Base-by-base conservation (phyloP, 2,329 filamentous ascomycete genomes). In the Fusarium lyarnte region DNA sequence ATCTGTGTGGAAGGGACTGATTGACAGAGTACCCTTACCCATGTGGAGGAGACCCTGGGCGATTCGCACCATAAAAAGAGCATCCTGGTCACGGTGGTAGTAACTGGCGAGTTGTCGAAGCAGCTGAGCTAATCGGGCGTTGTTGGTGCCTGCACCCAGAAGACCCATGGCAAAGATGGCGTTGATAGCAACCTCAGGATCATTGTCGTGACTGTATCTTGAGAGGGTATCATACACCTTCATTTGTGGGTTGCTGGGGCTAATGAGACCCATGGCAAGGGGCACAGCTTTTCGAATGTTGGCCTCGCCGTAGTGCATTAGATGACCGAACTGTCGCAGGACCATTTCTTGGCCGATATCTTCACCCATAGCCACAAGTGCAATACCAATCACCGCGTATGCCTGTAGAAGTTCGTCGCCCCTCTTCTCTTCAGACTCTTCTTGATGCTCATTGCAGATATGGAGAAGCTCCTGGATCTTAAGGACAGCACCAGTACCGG, bases 271-370 rank as follows among this genome's bases (percentile, higher is more conserved):
- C 94, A 99, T 97, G 31, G 96, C 96, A 60, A 99, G 87, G 39
- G 96, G 96, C 35, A 99, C 96, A 25, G 95, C 95, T 80, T 96
- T 96, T 70, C 96, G 93, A 77, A 99, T 99, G 81, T 99, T 98
- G 79, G 95, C 89, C 82, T 98, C 95, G 72, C 97, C 96, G 79
- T 99, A 99, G 85, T 99, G 96, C 96, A 99, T 99, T 68, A 99
- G 87, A 82, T 99, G 96, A 54, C 95, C 96, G 78, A 99, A 98
- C 79, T 98, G 96, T 65, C 96, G 92, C 43, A 99, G 88, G 16
- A 98, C 95, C 96, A 99, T 99, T 80, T 99, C 96, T 81, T 99
- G 96, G 9, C 97, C 97, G 63, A 99, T 92, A 66, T 99, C 97
- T 81, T 99, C 96, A 68, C 96, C 96, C 96, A 99, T 99, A 21